Evolutionary conservation across 2,329 filamentous ascomycete genomes (phyloP), one percentile per base, ranked within the genome.

Genomic region (Hypoxylon sp.): DNA sequence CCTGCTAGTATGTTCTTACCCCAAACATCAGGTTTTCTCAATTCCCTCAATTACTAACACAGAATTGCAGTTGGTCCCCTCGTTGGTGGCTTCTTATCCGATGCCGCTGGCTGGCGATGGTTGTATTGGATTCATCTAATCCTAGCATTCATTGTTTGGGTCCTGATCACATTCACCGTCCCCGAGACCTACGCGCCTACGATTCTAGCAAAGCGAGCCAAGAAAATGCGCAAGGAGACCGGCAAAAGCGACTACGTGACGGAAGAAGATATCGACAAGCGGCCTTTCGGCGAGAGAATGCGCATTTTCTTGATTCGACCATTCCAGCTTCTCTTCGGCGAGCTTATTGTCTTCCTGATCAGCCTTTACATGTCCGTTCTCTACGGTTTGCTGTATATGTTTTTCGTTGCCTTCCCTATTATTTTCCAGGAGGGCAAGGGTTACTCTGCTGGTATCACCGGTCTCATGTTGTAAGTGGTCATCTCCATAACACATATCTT

Each of bases 101-200:
- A 94, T 72, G 87, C 86, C 0, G 80, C 83, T 0, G 90, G 90
- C 38, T 96, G 93, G 93, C 83, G 93, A 71, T 96, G 92, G 92
- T 83, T 96, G 0, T 96, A 96, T 82, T 95, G 92, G 91, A 87
- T 97, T 72, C 93, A 95, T 75, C 83, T 96, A 10, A 97, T 97
- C 75, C 77, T 96, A 11, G 83, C 91, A 25, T 89, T 84, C 13
- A 76, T 90, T 52, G 87, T 91, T 72, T 96, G 91, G 88, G 66
- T 91, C 17, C 77, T 95, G 66, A 94, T 96, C 79, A 91, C 90
- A 30, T 94, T 97, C 80, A 96, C 93, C n/a, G 90, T 97, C 0
- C 93, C 93, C 1, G 94, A 97, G 79, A 97, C 94, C 0, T 97
- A 96, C 77, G 90, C 93, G 0, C 93, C 94, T 0, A 91, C 89